phyloP scores from a whole-genome alignment of 805 yeast species.

The Candida germanica region DNA sequence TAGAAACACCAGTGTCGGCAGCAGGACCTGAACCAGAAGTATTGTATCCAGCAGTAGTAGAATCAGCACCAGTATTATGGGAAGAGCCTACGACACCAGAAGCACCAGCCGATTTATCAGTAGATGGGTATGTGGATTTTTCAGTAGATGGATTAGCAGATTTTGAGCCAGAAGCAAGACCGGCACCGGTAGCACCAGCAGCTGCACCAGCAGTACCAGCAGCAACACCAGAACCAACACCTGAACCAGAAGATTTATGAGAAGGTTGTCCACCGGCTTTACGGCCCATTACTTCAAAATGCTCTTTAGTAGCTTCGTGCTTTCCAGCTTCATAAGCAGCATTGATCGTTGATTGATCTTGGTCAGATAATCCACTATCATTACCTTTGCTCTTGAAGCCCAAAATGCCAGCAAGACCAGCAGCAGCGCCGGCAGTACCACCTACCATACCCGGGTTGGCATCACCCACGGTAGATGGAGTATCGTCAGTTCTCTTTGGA shows the following conservation, averaged over 20 bases:
- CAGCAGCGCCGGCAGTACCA: constrained; percentile 23
- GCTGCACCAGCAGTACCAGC: not conserved
- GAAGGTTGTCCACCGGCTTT: constrained; percentile 4
- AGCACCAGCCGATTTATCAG: not conserved
- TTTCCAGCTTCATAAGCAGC: constrained; percentile 16
- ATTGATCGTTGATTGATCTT: constrained; percentile 8
- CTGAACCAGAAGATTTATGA: too few species aligned
- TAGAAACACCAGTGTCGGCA: constrained; percentile 2
- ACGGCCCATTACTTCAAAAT: constrained; percentile 1
- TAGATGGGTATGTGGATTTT: too few species aligned
- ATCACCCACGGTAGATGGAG: constrained; percentile 4
- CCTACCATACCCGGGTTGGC: constrained; percentile 14
- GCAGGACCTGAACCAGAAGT: constrained; percentile 1
- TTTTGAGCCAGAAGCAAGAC: not conserved
- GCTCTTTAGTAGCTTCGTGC: constrained; percentile 10
- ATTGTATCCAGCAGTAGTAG: not conserved
- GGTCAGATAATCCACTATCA: not conserved
- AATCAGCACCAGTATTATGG: not conserved
- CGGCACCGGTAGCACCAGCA: constrained; percentile 1
- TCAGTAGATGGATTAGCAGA: not conserved
- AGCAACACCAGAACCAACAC: not conserved
- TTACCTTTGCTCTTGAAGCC: constrained; percentile 2
- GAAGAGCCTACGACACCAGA: not conserved
- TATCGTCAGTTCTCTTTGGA: constrained; percentile 11
- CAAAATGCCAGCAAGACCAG: constrained; percentile 13